Conservation (phyloP, 2,329 filamentous ascomycete species). For the Pseudofabraea citricarpa region DNA sequence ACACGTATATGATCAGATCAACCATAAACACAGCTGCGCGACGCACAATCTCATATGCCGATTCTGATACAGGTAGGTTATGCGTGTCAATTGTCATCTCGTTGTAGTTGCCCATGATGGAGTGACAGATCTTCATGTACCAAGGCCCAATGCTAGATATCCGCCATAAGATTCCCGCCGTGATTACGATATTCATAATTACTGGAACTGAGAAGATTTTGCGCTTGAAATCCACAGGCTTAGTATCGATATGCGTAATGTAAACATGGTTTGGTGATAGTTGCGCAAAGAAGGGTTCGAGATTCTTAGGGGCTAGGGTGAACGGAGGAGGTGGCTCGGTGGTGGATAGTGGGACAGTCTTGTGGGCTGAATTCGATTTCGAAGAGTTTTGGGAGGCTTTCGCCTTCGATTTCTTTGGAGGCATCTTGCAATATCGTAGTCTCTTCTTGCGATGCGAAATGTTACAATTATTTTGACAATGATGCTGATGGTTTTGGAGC, state of each 20-base stretch:
- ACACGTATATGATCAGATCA: slow-evolving; percentile 65
- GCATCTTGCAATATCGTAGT: too few species aligned
- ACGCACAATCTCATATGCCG: slow-evolving; percentile 41
- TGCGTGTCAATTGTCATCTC: slow-evolving; percentile 59
- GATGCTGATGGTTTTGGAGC: too few species aligned
- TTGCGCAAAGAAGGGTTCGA: slow-evolving; percentile 60
- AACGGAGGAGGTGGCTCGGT: slow-evolving; percentile 58
- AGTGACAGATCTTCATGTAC: slow-evolving; percentile 47
- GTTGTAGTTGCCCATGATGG: slow-evolving; percentile 36
- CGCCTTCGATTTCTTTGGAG: slow-evolving; percentile 25
- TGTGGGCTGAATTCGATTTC: slow-evolving; percentile 10
- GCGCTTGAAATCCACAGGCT: slow-evolving; percentile 66
- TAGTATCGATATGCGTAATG: slow-evolving; percentile 75
- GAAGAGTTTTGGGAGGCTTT: slow-evolving; percentile 18
- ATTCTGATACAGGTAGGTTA: slow-evolving; percentile 49
- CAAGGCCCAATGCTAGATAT: slow-evolving; percentile 64
- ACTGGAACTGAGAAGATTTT: slow-evolving; percentile 80
- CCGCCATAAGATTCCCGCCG: slow-evolving; percentile 61
- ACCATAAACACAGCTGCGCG: slow-evolving; percentile 64
- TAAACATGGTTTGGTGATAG: slow-evolving; percentile 71
- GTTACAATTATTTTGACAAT: too few species aligned
- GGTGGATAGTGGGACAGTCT: slow-evolving; percentile 1
- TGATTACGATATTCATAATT: slow-evolving; percentile 67
- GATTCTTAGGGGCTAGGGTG: slow-evolving; percentile 54
- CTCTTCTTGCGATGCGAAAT: too few species aligned